Base-by-base conservation (phyloP, 768 basidiomycete species). In the Boletales sp. region DNA sequence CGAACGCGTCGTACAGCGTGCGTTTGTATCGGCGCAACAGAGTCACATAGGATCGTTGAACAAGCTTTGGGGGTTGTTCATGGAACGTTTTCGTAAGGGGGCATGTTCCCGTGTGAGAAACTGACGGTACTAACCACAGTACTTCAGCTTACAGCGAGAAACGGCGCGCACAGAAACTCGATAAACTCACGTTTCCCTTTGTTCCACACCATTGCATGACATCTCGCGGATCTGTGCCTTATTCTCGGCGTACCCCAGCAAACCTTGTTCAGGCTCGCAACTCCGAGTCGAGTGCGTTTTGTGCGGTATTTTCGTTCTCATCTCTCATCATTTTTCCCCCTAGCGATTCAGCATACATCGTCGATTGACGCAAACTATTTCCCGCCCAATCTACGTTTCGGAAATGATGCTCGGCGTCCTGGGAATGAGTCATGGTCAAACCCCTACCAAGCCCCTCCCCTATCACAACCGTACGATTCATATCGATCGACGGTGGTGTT, bases 381-480 rank as follows among this genome's bases (percentile, higher is more conserved):
- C 18, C 69, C 74, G 49, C 53, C 56, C 14, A 71, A 68, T 50
- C 67, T 67, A 10, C 40, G 37, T 31, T 60, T 54, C n/a, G 50
- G 50, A 19, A 52, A 59, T 45, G 56, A 58, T 44, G 49, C 44
- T 15, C 51, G 41, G 34, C 72, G 72, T 49, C 74, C 18, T 45
- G 21, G 17, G 8, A 17, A 12, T 10, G 18, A 75, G 9, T 77
- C 67, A 19, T 82, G 80, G 80, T 63, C 78, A 19, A 65, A 72
- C 8, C 79, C 77, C 7, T 61, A 70, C 44, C 80, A 82, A 44
- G 74, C 74, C 9, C 63, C 74, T 0, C 67, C 82, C 10, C 82
- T 81, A 13, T 76, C 77, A 8, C 72, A 72, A 18, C 79, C 82
- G 4, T 44, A 57, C 5, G 64, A 70, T 17, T 28, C 25, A 28